Percentiles rank a stretch among this genome's conserved stretches.
Evolutionary conservation across 1,284 basidiomycete genomes (phyloP).

Genomic region (Tylopilus sp.): DNA sequence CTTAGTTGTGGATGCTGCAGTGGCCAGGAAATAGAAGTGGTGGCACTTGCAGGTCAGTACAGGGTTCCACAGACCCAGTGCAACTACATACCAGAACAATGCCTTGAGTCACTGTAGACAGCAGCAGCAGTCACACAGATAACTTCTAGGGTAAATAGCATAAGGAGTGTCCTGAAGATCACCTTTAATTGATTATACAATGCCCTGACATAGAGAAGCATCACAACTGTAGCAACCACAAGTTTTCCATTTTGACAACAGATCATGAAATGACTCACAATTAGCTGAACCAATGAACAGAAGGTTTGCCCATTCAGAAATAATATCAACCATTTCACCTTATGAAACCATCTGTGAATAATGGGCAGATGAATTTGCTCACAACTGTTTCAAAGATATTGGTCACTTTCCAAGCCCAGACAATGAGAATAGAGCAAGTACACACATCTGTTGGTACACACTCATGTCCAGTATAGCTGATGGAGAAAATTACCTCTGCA

Average conservation of each 20-base stretch:
- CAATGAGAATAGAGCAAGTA: background rate
- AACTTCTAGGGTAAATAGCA: background rate
- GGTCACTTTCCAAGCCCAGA: background rate
- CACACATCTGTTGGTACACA: background rate
- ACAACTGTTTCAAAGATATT: background rate
- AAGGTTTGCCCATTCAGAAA: background rate
- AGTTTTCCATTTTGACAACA: background rate
- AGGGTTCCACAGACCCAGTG: background rate
- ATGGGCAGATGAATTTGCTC: background rate
- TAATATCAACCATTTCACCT: background rate
- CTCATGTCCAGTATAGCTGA: no score
- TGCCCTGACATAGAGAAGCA: background rate
- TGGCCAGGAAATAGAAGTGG: background rate
- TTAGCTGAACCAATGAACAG: background rate
- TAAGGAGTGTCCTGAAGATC: background rate
- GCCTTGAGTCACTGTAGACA: background rate
- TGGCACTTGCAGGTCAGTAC: background rate
- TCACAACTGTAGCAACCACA: background rate
- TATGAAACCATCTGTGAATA: background rate
- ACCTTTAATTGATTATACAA: slow-evolving; percentile 1
- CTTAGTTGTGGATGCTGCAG: background rate
- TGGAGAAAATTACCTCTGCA: slow-evolving; percentile 1
- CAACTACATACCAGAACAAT: background rate
- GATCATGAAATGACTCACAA: background rate
- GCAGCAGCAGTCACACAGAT: no score